Evolutionary conservation across 2,329 filamentous ascomycete genomes (phyloP), one percentile per base, ranked within the genome.

Genomic region (Alternaria angustiovoidea): DNA sequence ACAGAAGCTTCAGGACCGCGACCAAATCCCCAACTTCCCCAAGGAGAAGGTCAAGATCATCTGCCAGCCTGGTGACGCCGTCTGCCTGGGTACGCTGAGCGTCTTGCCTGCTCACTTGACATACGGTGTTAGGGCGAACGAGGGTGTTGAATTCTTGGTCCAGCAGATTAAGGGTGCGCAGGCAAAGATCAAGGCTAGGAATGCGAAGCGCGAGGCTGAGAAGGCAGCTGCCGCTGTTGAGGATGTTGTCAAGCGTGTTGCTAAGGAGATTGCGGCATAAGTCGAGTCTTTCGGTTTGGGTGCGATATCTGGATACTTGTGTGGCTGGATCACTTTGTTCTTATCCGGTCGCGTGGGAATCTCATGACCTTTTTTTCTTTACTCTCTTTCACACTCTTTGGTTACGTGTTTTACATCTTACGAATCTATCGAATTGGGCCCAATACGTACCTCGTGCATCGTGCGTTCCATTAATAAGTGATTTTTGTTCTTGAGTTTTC

Each of bases 31-130:
- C 6, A 67, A 71, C 28, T 82, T 81, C 64, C 77, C 78, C n/a
- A 66, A 74, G 48, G 74, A 73, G 2, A 81, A 84, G 65, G 77
- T 80, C 4, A 79, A 83, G 66, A 82, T 84, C 20, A 81, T 83
- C 38, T 87, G 85, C 60, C 80, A 83, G 30, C 46, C 63, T 4
- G 84, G 82, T 0, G 85, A 87, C 63, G 74, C 81, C 9, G 84
- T 87, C 6, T 87, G 85, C 59, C 54, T 71, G 4, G 82, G 84
- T 34, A 81, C 81, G 0, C 67, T 80, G 22, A 75, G 62, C 0
- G 67, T 78, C 14, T 41, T 69, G 43, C 68, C 75, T 12, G 62
- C 72, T 6, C 75, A 77, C 58, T 60, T 77, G 58, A 74, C 72
- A 6, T 77, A 77, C 54, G 73, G 74, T 5, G 9, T 34, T 12